A percentile compares a stretch with the other conserved stretches of the same genome.
Evolutionary conservation across 441 rosid genomes (phyloP).

Genomic region (Pelargonium exstipulatum): DNA sequence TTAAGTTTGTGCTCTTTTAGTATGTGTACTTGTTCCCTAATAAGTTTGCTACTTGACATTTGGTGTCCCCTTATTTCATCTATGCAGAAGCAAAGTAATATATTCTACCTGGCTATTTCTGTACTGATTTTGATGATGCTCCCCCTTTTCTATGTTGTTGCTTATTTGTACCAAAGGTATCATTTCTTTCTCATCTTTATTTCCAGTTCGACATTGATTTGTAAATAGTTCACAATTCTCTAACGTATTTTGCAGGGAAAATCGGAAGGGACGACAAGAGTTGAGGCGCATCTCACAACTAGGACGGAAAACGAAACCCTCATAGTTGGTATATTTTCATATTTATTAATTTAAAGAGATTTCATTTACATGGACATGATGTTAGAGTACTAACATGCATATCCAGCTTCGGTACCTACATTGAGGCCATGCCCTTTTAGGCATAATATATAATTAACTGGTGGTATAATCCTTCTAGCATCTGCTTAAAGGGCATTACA

Average conservation of each 20-base stretch:
- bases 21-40: not conserved
- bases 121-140: constrained; percentile 88
- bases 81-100: constrained; percentile 63
- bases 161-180: constrained; percentile 79
- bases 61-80: constrained; percentile 9
- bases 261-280: constrained; percentile 61
- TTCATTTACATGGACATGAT: not conserved
- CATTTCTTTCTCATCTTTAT: constrained; percentile 7
- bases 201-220: constrained; percentile 14
- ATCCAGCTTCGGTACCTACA: not conserved
- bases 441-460: not conserved
- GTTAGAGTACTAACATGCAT: not conserved
- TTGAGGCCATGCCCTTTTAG: not conserved
- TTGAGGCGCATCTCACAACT: constrained; percentile 60
- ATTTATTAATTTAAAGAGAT: not conserved
- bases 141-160: constrained; percentile 77
- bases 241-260: constrained; percentile 48
- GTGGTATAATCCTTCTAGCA: not conserved
- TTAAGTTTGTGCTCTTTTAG: not conserved
- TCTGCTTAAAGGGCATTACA: not conserved
- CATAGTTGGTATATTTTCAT: constrained; percentile 32
- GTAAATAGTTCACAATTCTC: constrained; percentile 16
- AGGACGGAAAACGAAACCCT: constrained; percentile 60
- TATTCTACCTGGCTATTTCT: constrained; percentile 72
- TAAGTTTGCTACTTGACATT: constrained; percentile 10